Base-by-base conservation (phyloP, 352 stramenopile species). In the Phytophthora pseudosyringae region DNA sequence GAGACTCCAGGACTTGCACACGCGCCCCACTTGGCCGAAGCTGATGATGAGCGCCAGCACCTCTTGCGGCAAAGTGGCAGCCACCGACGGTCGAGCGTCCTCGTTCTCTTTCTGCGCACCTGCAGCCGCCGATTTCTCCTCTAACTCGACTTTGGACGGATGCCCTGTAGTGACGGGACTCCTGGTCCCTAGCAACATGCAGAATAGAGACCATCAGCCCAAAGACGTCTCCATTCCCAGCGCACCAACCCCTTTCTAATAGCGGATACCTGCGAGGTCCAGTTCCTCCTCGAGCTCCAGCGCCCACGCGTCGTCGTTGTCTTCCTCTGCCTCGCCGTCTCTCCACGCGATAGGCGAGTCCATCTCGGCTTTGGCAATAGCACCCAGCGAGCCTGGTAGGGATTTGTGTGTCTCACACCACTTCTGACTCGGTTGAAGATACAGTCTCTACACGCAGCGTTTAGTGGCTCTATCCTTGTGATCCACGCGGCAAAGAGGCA, bases 1-100 rank as follows among this genome's bases (percentile, higher is more conserved):
- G 50, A 92, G 73, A 66, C 87, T 94, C 87, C 85, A 95, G 9
- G 85, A 69, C 49, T 92, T 93, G 57, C 81, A 94, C 29, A 95
- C 77, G 25, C 87, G 85, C 18, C 87, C 85, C 3, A 95, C 83
- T 61, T 83, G 78, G 0, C 76, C 79, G 36, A 87, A 93, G 46
- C 75, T 81, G 55, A 92, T 74, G 33, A 94, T 80, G 31, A 87
- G 73, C 28, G 89, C 66, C 7, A 95, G 67, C 31, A 94, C 87
- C 45, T 95, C 85, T 9, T 87, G 81, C 7, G 85, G 87, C 50
- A 95, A 71, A 10, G 83, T 70, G 16, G 70, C 77, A 7, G 78
- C 81, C 1, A 81, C 39, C 2, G 61, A 78, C 5, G 59, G 29
- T 11, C 11, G 28, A 36, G 6, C 32, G 10, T 26, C 18, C 8